phyloP scores from a whole-genome alignment of 805 yeast species.

The Dipodascus geniculatus region DNA sequence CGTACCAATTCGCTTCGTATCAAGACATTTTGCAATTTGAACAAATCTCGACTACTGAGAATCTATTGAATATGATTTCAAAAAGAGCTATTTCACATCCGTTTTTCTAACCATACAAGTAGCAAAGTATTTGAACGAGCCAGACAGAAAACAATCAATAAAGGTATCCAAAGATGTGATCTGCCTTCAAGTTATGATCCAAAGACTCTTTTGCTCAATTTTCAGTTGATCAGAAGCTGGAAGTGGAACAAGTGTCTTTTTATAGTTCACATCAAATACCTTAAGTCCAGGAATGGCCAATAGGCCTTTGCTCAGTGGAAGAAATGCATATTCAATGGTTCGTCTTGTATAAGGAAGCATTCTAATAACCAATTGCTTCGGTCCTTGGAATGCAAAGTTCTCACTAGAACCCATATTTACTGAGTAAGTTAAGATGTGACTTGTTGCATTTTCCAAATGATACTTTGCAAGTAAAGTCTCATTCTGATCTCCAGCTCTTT shows the following conservation, averaged over 20 bases:
- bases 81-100: too few relatives aligned
- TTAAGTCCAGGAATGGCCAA: conserved; percentile 46
- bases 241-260: conserved; percentile 45
- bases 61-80: too few relatives aligned
- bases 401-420: conserved; percentile 33
- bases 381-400: conserved; percentile 30
- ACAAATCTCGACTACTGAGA: too few relatives aligned
- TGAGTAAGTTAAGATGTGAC: conserved; percentile 52
- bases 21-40: too few relatives aligned
- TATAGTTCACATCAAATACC: conserved; percentile 58
- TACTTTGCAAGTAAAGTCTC: conserved; percentile 21
- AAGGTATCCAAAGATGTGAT: too few relatives aligned
- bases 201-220: background rate
- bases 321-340: conserved; percentile 18
- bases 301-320: conserved; percentile 17
- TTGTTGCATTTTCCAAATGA: conserved; percentile 64
- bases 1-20: too few relatives aligned
- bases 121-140: too few relatives aligned
- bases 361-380: conserved; percentile 27
- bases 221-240: conserved; percentile 25
- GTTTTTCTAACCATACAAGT: too few relatives aligned
- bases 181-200: background rate
- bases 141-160: too few relatives aligned
- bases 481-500: conserved; percentile 5
- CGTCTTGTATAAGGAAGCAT: conserved; percentile 52